Evolutionary conservation across 176 grass and related monocot species (phyloP).

Genomic region (Oropetium thomaeum): DNA sequence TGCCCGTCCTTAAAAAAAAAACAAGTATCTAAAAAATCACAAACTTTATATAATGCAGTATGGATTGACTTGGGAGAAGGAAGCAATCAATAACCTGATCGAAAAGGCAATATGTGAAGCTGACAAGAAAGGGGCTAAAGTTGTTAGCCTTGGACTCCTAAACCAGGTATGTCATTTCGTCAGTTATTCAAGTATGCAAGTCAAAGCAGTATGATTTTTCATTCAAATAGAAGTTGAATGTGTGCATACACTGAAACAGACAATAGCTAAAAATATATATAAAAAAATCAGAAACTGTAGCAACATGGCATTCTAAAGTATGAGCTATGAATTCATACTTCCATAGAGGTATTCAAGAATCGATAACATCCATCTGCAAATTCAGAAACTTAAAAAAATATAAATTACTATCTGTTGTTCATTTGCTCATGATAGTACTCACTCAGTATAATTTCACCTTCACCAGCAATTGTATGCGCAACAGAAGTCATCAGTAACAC

Average conservation of each 20-base stretch:
- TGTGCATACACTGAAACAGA: neutral
- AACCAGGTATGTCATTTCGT: constrained; percentile 57
- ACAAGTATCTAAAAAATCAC: neutral
- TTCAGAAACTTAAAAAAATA: neutral
- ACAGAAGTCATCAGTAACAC: neutral
- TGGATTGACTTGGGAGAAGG: constrained; percentile 52
- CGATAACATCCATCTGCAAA: neutral
- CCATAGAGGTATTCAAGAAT: neutral
- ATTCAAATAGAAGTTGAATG: neutral
- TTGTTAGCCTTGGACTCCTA: constrained; percentile 77
- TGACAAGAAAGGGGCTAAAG: constrained; percentile 66
- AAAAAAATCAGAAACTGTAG: neutral
- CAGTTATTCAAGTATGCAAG: neutral
- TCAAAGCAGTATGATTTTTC: neutral
- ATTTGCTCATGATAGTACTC: neutral
- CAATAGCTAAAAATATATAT: neutral
- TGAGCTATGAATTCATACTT: neutral
- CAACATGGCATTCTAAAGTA: neutral
- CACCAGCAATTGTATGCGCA: neutral
- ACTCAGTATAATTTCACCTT: neutral
- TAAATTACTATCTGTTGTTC: neutral
- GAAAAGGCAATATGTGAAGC: constrained; percentile 82
- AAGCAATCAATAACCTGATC: constrained; percentile 68
- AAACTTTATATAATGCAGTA: constrained; percentile 52
- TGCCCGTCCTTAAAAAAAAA: neutral